Percentiles rank a stretch among this genome's conserved stretches.
Conservation (phyloP, 169 alveolate genomes). For the Plasmodium vinckei region DNA sequence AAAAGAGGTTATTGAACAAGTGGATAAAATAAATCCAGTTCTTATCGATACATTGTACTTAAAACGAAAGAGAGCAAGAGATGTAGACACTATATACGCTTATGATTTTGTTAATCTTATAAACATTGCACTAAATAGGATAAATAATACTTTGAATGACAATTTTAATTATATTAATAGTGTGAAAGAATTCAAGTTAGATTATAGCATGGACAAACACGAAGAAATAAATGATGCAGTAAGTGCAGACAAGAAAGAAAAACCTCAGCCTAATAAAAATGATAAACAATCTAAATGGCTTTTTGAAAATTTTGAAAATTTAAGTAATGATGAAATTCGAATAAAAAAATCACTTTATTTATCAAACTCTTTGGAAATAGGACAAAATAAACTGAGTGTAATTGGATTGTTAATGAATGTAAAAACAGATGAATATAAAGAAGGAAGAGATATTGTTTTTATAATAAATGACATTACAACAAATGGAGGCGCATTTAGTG, state of each 20-base stretch:
- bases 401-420: slow-evolving; percentile 54
- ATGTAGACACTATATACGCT: slow-evolving; percentile 62
- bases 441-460: slow-evolving; percentile 86
- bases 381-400: slow-evolving; percentile 64
- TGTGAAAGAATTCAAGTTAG: slow-evolving; percentile 47
- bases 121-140: slow-evolving; percentile 41
- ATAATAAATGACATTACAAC: slow-evolving; percentile 89
- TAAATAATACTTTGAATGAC: not conserved
- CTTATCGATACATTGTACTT: slow-evolving; percentile 40
- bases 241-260: not conserved
- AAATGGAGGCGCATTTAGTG: slow-evolving; percentile 78
- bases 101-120: slow-evolving; percentile 61
- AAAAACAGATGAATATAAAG: slow-evolving; percentile 82
- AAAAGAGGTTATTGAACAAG: slow-evolving; percentile 16
- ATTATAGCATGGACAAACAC: not conserved
- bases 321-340: slow-evolving; percentile 22
- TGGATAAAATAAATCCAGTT: slow-evolving; percentile 3
- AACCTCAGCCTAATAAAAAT: not conserved
- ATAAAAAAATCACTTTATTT: slow-evolving; percentile 42
- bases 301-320: slow-evolving; percentile 24
- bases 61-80: slow-evolving; percentile 72
- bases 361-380: slow-evolving; percentile 36
- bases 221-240: not conserved
- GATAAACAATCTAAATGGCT: not conserved
- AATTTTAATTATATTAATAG: slow-evolving; percentile 41